phyloP scores from a whole-genome alignment of 495 filamentous ascomycete species.

The Xylaria scruposa region DNA sequence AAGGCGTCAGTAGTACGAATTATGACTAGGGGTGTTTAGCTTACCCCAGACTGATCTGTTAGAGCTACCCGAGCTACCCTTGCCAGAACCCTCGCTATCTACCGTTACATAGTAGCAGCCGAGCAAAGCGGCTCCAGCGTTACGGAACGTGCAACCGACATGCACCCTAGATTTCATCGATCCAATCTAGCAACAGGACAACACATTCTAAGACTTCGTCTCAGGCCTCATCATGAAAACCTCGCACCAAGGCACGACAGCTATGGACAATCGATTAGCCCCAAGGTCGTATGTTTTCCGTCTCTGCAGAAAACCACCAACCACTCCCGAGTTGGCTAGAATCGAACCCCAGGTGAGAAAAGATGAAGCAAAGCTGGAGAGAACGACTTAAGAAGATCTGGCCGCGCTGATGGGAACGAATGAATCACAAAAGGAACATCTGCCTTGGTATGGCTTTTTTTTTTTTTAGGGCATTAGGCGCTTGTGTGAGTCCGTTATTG shows the following conservation, averaged over 20 bases:
- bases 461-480: neutral
- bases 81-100: too few relatives aligned
- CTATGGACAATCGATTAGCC: neutral
- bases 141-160: neutral
- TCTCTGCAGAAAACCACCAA: neutral
- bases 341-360: neutral
- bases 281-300: neutral
- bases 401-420: too few relatives aligned
- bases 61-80: too few relatives aligned
- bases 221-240: too few relatives aligned
- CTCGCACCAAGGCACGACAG: neutral
- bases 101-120: too few relatives aligned
- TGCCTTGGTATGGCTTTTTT: neutral
- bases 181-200: too few relatives aligned
- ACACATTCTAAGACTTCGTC: neutral
- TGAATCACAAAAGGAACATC: neutral
- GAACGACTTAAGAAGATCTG: neutral
- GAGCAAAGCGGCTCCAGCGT: too few relatives aligned
- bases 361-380: neutral
- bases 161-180: slow-evolving; percentile 3
- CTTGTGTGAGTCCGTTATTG: too few relatives aligned
- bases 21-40: too few relatives aligned
- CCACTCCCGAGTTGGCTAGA: neutral
- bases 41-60: too few relatives aligned
- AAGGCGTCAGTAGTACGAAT: too few relatives aligned